A percentile compares a stretch with the other conserved stretches of the same genome.
phyloP scores from a whole-genome alignment of 2,329 filamentous ascomycete genomes.

The Hypoxylon sp. region DNA sequence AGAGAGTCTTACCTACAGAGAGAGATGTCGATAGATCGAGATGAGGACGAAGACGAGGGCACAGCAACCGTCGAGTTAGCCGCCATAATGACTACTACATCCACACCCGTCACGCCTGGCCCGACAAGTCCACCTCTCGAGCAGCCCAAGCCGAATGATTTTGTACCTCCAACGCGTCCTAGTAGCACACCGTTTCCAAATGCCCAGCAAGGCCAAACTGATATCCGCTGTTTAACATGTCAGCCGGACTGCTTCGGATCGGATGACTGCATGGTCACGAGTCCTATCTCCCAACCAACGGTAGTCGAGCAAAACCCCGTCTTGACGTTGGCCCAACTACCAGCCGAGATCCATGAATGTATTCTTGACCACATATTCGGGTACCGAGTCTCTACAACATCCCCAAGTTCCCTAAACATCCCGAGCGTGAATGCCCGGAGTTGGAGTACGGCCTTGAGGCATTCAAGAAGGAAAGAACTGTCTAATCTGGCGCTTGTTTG shows the following conservation, averaged over 20 bases:
- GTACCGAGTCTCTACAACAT: conserved; percentile 73
- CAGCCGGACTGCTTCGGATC: conserved; percentile 54
- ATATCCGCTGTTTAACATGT: conserved; percentile 60
- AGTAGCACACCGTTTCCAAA: conserved; percentile 74
- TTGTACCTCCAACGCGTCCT: conserved; percentile 66
- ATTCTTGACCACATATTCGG: conserved; percentile 81
- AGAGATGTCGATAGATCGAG: conserved; percentile 49
- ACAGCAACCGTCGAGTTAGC: conserved; percentile 61
- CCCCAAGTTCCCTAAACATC: conserved; percentile 68
- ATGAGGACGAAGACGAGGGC: conserved; percentile 56
- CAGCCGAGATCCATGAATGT: conserved; percentile 79
- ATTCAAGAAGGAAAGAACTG: conserved; percentile 76
- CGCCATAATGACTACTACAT: conserved; percentile 63
- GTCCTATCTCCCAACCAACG: conserved; percentile 47
- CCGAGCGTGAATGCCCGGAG: conserved; percentile 67
- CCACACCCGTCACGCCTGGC: conserved; percentile 70
- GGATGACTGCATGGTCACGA: conserved; percentile 49
- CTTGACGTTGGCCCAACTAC: conserved; percentile 67
- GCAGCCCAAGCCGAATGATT: conserved; percentile 63
- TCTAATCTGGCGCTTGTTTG: conserved; percentile 76
- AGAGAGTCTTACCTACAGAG: conserved; percentile 51
- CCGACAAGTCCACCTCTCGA: conserved; percentile 67
- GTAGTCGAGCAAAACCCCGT: conserved; percentile 50
- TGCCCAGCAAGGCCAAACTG: conserved; percentile 64
- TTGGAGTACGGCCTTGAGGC: conserved; percentile 76